Base-by-base conservation (phyloP, 768 basidiomycete genomes). In the Calocera cornea region DNA sequence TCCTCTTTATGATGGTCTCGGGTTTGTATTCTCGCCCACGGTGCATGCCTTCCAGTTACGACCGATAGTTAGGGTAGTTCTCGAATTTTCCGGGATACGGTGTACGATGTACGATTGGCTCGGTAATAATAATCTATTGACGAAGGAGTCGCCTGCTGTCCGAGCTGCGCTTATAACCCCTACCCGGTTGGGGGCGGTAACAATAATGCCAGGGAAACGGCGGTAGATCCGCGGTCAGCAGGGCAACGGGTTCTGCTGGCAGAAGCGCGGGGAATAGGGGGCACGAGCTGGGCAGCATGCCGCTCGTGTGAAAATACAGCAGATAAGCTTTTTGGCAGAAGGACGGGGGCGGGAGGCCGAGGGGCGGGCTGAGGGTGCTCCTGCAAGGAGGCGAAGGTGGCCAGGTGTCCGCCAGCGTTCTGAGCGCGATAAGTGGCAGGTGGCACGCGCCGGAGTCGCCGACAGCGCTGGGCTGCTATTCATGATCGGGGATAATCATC, bases 261-360 rank as follows among this genome's bases (percentile, higher is more conserved):
- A 60, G 54, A 60, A 60, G 31, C 54, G 54, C 10, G 54, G 24
- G 27, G 54, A 60, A 60, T 5, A 60, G 10, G 22, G 44, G 24
- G 44, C 8, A 19, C 16, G 44, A 47, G 44, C 8, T 47, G n/a
- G n/a, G n/a, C n/a, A n/a, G n/a, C n/a, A n/a, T n/a, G n/a, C n/a
- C n/a, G 44, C 24, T 19, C 44, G 44, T 47, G 31, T 60, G 54
- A 33, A 7, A 60, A 10, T 27, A 60, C 14, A 60, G 54, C 54
- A 27, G 54, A 60, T 60, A 60, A 60, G 54, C 27, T 60, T 60
- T 60, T 47, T 47, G 44, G 44, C 44, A 47, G 44, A 47, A 47
- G 44, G 44, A 17, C 44, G 44, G 44, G n/a, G 24, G 10, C 22
- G 22, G 12, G 24, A 14, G 40, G 19, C 40, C 11, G 40, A 41